These are phyloP conservation scores for Trichosporon faecale DNA, from an alignment of 1,284 basidiomycete species.

Conservation along the genomic window DNA sequence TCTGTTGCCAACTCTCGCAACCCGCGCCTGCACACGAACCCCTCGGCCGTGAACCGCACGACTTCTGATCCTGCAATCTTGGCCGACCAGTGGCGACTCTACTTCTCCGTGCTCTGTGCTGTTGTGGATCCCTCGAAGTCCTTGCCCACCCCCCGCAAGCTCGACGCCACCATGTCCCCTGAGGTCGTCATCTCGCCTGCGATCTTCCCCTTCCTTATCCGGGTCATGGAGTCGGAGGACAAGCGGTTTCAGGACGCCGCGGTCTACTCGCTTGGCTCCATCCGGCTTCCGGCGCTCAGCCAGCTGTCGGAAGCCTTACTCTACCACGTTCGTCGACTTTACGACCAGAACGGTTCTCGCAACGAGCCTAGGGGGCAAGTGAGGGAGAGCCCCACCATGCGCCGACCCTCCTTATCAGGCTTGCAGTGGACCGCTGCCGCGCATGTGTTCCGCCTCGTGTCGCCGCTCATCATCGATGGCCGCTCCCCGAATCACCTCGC, in stretches of 20 bases:
- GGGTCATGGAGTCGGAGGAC: conserved; percentile 82
- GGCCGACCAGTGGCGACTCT: conserved; percentile 83
- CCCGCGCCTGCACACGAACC: background rate
- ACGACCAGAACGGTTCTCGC: conserved; percentile 50
- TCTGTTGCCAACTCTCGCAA: conserved; percentile 32
- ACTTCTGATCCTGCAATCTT: conserved; percentile 62
- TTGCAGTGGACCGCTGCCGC: conserved; percentile 84
- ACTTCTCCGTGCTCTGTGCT: conserved; percentile 72
- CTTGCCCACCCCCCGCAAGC: background rate
- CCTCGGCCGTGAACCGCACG: conserved; percentile 24
- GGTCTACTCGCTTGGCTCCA: conserved; percentile 80
- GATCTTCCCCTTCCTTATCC: conserved; percentile 79
- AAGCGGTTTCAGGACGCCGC: conserved; percentile 78
- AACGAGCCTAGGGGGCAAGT: conserved; percentile 13
- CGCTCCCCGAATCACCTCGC: conserved; percentile 64
- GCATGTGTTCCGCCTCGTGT: conserved; percentile 81
- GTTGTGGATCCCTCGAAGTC: background rate
- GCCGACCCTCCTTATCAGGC: conserved; percentile 67
- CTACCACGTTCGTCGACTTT: conserved; percentile 71
- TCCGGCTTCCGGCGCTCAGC: conserved; percentile 72
- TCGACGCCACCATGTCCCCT: conserved; percentile 57
- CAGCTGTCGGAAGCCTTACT: conserved; percentile 81
- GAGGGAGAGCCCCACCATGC: conserved; percentile 11
- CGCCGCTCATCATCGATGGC: conserved; percentile 70
- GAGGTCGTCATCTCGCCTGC: conserved; percentile 60